Evolutionary conservation across 371 early-diverging fungal genomes (phyloP), one percentile per base, ranked within the genome.

Genomic region (Phascolomyces articulosus): DNA sequence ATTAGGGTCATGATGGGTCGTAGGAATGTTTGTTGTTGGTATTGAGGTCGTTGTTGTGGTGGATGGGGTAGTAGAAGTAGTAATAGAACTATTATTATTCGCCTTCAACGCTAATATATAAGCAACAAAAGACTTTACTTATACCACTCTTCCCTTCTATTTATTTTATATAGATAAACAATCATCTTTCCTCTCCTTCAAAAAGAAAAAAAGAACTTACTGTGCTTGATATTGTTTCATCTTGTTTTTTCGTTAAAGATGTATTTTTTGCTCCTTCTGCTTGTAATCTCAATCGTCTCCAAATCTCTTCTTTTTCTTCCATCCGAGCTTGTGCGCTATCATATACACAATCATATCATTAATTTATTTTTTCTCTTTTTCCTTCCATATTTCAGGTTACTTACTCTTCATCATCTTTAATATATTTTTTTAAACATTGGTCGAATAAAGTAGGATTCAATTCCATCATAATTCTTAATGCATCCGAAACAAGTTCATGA

Each of bases 401-500:
- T 54, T 60, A 65, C 65, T 65, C 41, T 60, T 65, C 60, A 44
- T 65, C 60, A 23, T 53, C 57, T 9, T 59, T 26, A 10, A 57
- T 47, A 34, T 49, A 93, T 67, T 90, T 83, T 60, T 90, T 88
- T 15, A 93, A 89, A 74, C 93, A 93, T 57, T 92, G 88, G 38
- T 97, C 97, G 80, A 96, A 98, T 38, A 97, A 76, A 62, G 87
- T 87, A 28, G 96, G 94, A 74, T 92, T 91, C 34, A 95, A 88
- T 51, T 94, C 93, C 90, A 95, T 95, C 64, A 97, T 92, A 55
- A 95, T 84, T 63, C 96, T 94, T 58, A 97, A 82, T 2, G 97
- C 94, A 67, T 95, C 94, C 74, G 94, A 95, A 15, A 97, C 96
- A 8, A 95, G 87, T 10, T 95, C 94, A 75, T 97, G 96, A 63